phyloP scores from a whole-genome alignment of 768 basidiomycete species.

The Suillus cothurnatus region DNA sequence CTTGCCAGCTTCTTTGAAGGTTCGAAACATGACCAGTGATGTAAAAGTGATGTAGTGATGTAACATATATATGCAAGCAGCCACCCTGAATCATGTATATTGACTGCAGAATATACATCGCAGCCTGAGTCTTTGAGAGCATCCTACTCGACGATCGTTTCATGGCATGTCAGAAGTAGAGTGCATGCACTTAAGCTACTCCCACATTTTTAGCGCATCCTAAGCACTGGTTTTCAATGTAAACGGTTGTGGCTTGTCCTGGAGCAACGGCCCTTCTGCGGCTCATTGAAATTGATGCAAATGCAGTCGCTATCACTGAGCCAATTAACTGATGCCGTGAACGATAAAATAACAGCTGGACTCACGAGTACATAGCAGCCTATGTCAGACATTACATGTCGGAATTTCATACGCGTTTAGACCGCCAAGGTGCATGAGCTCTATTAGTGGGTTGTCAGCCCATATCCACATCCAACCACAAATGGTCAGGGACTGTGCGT shows the following conservation, averaged over 20 bases:
- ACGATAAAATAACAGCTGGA: constrained; percentile 7
- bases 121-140: too few relatives aligned
- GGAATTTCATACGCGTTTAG: constrained; percentile 58
- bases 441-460: constrained; percentile 55
- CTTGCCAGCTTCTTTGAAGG: too few relatives aligned
- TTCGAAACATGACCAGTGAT: too few relatives aligned
- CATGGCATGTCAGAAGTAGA: background rate
- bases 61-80: too few relatives aligned
- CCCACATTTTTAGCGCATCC: constrained; percentile 73
- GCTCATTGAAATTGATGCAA: constrained; percentile 53
- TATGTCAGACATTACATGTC: constrained; percentile 67
- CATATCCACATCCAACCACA: constrained; percentile 78
- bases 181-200: constrained; percentile 17
- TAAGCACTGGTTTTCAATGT: constrained; percentile 75
- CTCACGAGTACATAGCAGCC: constrained; percentile 56
- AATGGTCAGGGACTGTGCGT: constrained; percentile 40
- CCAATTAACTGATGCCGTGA: constrained; percentile 12
- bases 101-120: too few relatives aligned
- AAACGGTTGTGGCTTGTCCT: constrained; percentile 82
- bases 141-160: background rate
- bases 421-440: constrained; percentile 44
- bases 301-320: constrained; percentile 29
- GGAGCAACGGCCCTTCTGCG: constrained; percentile 70
- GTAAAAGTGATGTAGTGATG: too few relatives aligned
- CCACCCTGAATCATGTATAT: background rate